Base-by-base conservation (phyloP, 495 filamentous ascomycete genomes). In the Penicillium lividum region DNA sequence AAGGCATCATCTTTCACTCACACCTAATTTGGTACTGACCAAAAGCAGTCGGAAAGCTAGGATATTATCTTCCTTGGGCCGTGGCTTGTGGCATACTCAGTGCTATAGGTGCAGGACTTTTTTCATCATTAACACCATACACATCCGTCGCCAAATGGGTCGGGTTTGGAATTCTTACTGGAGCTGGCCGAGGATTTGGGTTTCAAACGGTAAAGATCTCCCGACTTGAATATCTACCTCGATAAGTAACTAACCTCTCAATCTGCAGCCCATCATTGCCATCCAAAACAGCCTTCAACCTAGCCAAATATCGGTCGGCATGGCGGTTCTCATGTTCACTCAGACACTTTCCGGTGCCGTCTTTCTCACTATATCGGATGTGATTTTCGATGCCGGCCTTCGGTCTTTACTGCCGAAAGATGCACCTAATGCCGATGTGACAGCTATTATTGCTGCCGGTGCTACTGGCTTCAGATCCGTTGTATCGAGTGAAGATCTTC, bases 121-220 rank as follows among this genome's bases (percentile, higher is more conserved):
- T 83, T 18, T 78, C 79, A 18, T 82, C 79, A 11, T 72, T 82
- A 7, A 66, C 67, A 5, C 76, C 77, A 3, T 44, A 59, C 4
- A 84, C 80, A 11, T 50, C 69, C 0, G 56, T 71, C 0, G 77
- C 69, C 29, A 79, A 66, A 45, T 84, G 81, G 79, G 70, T 85
- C 34, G 83, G 83, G 30, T 86, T 82, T 60, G 81, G 85, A 60
- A 76, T 85, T 38, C 63, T 87, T 8, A 58, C 73, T 7, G 84
- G 84, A 11, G 59, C 73, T 15, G 80, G 80, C n/a, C 77, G 77
- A 44, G 83, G 84, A 10, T 60, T 71, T 0, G 80, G 70, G 1
- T 67, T 82, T 54, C 80, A 83, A 54, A 65, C 77, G 48, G 79
- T 71, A 55, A 57, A 54, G 7, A 16, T 43, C 48, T 15, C 38